Evolutionary conservation across 257 asterid species (phyloP).

Genomic region (Primulina eburnea): DNA sequence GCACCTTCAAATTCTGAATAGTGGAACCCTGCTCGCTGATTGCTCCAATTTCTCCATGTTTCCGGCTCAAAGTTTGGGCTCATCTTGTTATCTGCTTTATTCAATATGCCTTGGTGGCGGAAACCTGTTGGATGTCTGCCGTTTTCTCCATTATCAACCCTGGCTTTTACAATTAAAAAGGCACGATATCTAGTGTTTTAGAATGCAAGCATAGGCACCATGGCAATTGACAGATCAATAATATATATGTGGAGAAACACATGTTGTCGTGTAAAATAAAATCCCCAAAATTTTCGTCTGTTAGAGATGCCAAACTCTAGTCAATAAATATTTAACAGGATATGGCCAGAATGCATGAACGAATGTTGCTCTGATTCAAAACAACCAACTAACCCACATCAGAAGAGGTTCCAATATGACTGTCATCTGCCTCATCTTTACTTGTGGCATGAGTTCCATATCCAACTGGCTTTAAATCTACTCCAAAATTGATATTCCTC

Average conservation of each 20-base stretch:
- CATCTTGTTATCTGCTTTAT: constrained; percentile 30
- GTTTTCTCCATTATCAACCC: constrained; percentile 41
- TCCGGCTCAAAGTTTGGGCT: constrained; percentile 48
- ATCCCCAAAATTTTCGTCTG: neutral
- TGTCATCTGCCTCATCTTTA: constrained; percentile 28
- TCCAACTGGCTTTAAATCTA: constrained; percentile 36
- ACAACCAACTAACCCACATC: constrained; percentile 35
- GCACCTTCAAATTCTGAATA: constrained; percentile 64
- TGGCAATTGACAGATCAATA: constrained; percentile 12
- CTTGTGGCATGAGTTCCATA: constrained; percentile 34
- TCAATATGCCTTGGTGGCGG: constrained; percentile 27
- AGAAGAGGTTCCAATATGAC: constrained; percentile 30
- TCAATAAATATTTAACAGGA: constrained; percentile 19
- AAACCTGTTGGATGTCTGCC: constrained; percentile 25
- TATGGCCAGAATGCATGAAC: neutral
- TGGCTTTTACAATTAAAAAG: constrained; percentile 48
- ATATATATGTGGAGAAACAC: constrained; percentile 4
- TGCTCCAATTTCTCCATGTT: constrained; percentile 74
- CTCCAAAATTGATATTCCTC: constrained; percentile 55
- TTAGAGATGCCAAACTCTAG: neutral
- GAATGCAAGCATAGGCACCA: constrained; percentile 24
- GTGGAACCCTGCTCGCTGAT: constrained; percentile 50
- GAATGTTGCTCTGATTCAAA: constrained; percentile 6
- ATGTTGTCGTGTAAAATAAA: constrained; percentile 6
- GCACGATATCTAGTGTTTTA: constrained; percentile 30